A percentile compares a stretch with the other conserved stretches of the same genome.
Evolutionary conservation across 106 monocot species (phyloP).

Genomic region (Acanthochlamys bracteata): DNA sequence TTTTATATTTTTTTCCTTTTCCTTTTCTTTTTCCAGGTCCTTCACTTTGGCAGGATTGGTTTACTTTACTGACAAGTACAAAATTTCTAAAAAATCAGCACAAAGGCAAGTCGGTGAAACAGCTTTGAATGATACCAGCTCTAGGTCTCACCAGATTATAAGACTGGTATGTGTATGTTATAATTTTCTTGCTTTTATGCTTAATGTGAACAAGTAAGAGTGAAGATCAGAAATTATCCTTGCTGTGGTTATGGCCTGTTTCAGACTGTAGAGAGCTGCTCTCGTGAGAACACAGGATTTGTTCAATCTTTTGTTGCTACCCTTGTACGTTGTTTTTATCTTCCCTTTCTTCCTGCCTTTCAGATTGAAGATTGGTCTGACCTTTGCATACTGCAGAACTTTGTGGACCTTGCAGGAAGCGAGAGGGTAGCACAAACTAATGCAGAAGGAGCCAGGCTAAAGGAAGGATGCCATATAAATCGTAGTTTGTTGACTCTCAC

Average conservation of each 20-base stretch:
- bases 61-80: neutral
- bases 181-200: neutral
- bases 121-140: conserved; percentile 89
- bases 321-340: conserved; percentile 40
- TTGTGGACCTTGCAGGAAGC: conserved; percentile 98
- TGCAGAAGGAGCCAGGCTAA: conserved; percentile 80
- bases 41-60: neutral
- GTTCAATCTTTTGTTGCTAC: conserved; percentile 91
- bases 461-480: conserved; percentile 98
- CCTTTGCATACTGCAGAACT: conserved; percentile 50
- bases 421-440: conserved; percentile 89
- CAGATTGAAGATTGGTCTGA: neutral
- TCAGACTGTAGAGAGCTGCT: conserved; percentile 79
- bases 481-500: conserved; percentile 87
- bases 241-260: neutral
- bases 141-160: conserved; percentile 97
- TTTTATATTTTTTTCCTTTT: neutral
- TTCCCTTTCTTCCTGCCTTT: neutral
- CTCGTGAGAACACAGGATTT: conserved; percentile 71
- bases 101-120: conserved; percentile 97
- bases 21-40: neutral
- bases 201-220: neutral
- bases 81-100: conserved; percentile 25
- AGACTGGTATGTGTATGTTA: conserved; percentile 49
- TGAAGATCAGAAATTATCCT: neutral